Evolutionary conservation across 257 asterid genomes (phyloP).

Genomic region (Nicotiana knightiana): DNA sequence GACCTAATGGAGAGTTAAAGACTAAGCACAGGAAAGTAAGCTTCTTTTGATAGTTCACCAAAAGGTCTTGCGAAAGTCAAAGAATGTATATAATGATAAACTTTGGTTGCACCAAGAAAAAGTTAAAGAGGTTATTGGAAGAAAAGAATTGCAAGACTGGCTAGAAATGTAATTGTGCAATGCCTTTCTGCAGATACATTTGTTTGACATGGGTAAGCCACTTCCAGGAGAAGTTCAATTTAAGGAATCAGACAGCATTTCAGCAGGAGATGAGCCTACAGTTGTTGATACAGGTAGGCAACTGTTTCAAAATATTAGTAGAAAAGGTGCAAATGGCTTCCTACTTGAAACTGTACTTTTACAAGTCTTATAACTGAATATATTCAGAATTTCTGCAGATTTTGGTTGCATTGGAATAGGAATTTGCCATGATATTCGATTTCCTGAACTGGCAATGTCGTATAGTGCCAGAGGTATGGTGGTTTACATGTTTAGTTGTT

Average conservation of each 20-base stretch:
- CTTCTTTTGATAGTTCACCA: neutral
- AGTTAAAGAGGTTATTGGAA: neutral
- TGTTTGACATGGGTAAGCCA: slow-evolving; percentile 30
- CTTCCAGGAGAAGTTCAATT: slow-evolving; percentile 24
- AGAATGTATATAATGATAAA: neutral
- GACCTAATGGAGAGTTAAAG: slow-evolving; percentile 27
- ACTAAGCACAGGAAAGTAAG: slow-evolving; percentile 41
- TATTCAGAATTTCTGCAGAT: slow-evolving; percentile 16
- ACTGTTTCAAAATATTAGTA: neutral
- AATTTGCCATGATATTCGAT: slow-evolving; percentile 41
- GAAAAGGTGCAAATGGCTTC: neutral
- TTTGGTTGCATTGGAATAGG: slow-evolving; percentile 39
- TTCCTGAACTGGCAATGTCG: slow-evolving; percentile 42
- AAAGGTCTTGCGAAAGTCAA: neutral
- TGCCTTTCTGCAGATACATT: slow-evolving; percentile 25
- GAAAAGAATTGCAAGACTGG: neutral
- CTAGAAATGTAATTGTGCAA: neutral
- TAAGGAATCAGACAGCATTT: slow-evolving; percentile 27
- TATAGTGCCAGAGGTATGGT: slow-evolving; percentile 26
- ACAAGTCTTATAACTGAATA: neutral
- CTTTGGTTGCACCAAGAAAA: neutral
- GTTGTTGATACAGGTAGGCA: slow-evolving; percentile 30
- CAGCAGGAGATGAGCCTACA: slow-evolving; percentile 27
- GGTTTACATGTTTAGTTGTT: neutral
- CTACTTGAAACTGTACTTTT: neutral